Percentiles rank a stretch among this genome's conserved stretches.
phyloP scores from a whole-genome alignment of 2,329 filamentous ascomycete genomes.

The Cladosporium sp. region DNA sequence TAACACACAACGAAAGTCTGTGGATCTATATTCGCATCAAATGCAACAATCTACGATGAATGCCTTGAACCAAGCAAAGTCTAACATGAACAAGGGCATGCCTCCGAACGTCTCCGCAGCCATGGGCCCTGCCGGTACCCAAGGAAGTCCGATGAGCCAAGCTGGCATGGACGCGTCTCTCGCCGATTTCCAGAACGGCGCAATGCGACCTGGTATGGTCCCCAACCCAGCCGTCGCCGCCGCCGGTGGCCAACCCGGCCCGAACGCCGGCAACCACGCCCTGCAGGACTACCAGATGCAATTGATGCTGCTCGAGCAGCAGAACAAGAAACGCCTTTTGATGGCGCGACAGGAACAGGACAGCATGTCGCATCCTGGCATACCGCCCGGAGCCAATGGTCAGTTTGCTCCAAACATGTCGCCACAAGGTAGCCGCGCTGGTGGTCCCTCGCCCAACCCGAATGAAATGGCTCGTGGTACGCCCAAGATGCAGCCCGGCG shows the following conservation, averaged over 20 bases:
- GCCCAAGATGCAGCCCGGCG: conserved; percentile 65
- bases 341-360: conserved; percentile 81
- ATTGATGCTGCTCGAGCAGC: conserved; percentile 78
- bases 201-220: conserved; percentile 16
- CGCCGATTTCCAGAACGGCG: conserved; percentile 32
- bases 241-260: conserved; percentile 28
- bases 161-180: conserved; percentile 64
- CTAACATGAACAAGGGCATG: conserved; percentile 68
- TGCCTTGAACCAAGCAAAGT: conserved; percentile 50
- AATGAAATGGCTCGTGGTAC: conserved; percentile 73
- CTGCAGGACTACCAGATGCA: conserved; percentile 88
- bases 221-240: conserved; percentile 24
- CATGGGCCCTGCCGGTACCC: conserved; percentile 42
- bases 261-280: conserved; percentile 66
- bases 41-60: conserved; percentile 77
- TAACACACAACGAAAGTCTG: conserved; percentile 71
- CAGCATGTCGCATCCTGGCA: conserved; percentile 51
- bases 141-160: conserved; percentile 31
- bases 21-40: conserved; percentile 81
- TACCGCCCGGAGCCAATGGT: conserved; percentile 37
- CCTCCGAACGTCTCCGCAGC: conserved; percentile 51
- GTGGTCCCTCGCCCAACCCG: conserved; percentile 67
- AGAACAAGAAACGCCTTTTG: conserved; percentile 80
- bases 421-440: conserved; percentile 62
- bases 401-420: conserved; percentile 53